Evolutionary conservation across 345 rosid species (phyloP), one percentile per base, ranked within the genome.

Genomic region (Aurinia saxatilis): DNA sequence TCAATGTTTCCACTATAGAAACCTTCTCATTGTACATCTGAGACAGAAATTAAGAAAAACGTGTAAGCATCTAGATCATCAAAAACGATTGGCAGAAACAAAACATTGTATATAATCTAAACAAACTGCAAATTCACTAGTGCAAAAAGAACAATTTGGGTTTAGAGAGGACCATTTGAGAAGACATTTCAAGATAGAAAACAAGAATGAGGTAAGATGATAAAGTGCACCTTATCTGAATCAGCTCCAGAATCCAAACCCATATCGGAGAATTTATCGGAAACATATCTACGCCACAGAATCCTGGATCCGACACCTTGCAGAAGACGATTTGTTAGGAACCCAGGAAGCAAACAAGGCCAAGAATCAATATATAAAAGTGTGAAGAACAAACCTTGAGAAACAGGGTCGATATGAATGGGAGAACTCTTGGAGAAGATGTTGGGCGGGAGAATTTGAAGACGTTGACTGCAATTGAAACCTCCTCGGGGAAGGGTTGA

Each of bases 1-100:
- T 81, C 76, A 92, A 67, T 67, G 85, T 75, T 65, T 76, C 74
- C 69, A 80, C 30, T 16, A 89, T 21, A 16, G 86, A 62, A 71
- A 13, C 14, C 71, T 70, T 73, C 55, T 68, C 79, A 64, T 49
- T 68, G 50, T 18, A 39, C 37, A 44, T 67, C 85, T 76, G 80
- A 58, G 68, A 67, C 50, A 60, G 35, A 58, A 50, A 53, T 17
- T 65, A 19, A 16, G 51, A 54, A 19, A 38, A 57, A 25, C 30
- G 30, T 27, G 30, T 5, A 3, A 27, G 30, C 0, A 2, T 27
- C 30, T 27, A 27, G 6, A 27, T 27, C 30, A 27, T 27, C 30
- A 3, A 27, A n/a, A 27, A 27, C 4, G 30, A 27, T 27, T 27
- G 30, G 3, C 4, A 27, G 5, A 27, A 27, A 27, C 30, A 27